Base-by-base conservation (phyloP, 1,284 basidiomycete species). In the Veloboletus limbatus region DNA sequence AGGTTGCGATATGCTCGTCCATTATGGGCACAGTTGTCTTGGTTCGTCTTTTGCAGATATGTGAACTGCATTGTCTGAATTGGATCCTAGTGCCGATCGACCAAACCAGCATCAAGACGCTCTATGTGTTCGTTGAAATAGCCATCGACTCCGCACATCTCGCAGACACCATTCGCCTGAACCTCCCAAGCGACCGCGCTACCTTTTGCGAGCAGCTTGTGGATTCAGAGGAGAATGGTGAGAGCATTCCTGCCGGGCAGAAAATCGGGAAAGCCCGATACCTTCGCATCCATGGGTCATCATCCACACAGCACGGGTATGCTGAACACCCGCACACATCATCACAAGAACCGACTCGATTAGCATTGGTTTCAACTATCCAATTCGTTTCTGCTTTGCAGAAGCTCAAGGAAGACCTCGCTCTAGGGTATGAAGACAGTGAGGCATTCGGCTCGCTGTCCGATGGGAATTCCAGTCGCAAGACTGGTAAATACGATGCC, bases 71-170 rank as follows among this genome's bases (percentile, higher is more conserved):
- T 44, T 13, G 3, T 36, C 54, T 66, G 39, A 67, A 22, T 14
- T 14, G 25, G 16, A 39, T 44, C 46, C 2, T 55, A 96, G 95
- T 99, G 1, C 97, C 97, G 0, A 93, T 98, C 63, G 90, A 95
- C 57, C 87, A 90, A 54, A 99, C 95, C 0, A 82, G 81, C 4
- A 91, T 99, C 66, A 96, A 94, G 64, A 98, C 96, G 0, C 81
- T 99, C 8, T 99, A 99, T 63, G 78, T 99, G 46, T 99, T 99
- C 63, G 97, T 99, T 27, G 97, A 99, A 69, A 99, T 99, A 56
- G 78, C 81, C 6, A 92, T 99, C 58, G 96, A 99, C 66, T 82
- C 87, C 2, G 62, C 72, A 3, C 95, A 97, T 68, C 77, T 99
- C 17, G 74, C 77, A 2, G 78, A 91, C 52, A 92, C 92, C 1